Conservation (phyloP, 441 rosid species). For the Jatropha podagrica region DNA sequence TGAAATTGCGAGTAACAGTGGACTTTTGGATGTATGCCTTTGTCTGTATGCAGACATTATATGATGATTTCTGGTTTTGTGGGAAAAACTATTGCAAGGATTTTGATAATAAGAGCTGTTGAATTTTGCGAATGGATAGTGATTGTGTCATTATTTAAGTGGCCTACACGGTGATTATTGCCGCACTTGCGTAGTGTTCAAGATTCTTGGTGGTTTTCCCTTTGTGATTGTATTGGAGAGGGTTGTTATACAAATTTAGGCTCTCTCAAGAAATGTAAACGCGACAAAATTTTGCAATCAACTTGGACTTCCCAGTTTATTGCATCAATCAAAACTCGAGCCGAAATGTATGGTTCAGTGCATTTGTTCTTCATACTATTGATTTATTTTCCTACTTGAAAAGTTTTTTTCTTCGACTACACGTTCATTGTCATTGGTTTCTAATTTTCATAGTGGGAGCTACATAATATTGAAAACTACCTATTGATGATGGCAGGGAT, state of each 20-base stretch:
- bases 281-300: slow-evolving; percentile 31
- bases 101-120: slow-evolving; percentile 27
- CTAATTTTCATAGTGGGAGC: slow-evolving; percentile 18
- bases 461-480: slow-evolving; percentile 20
- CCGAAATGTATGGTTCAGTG: slow-evolving; percentile 54
- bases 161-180: slow-evolving; percentile 27
- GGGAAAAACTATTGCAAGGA: slow-evolving; percentile 29
- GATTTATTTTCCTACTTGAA: slow-evolving; percentile 28
- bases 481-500: slow-evolving; percentile 17
- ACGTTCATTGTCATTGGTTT: slow-evolving; percentile 26
- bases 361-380: slow-evolving; percentile 34
- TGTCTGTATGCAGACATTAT: slow-evolving; percentile 21
- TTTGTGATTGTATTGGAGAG: slow-evolving; percentile 10
- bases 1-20: slow-evolving; percentile 20
- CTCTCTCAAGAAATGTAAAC: slow-evolving; percentile 24
- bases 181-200: slow-evolving; percentile 26
- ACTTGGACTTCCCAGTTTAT: slow-evolving; percentile 32
- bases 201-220: slow-evolving; percentile 15
- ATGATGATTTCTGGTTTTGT: slow-evolving; percentile 28
- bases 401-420: slow-evolving; percentile 33
- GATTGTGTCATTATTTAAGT: slow-evolving; percentile 27
- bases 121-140: slow-evolving; percentile 8
- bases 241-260: slow-evolving; percentile 26
- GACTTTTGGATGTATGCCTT: slow-evolving; percentile 28
- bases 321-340: slow-evolving; percentile 41